phyloP scores from a whole-genome alignment of 176 grass and related monocot species.

The Bromus sterilis region DNA sequence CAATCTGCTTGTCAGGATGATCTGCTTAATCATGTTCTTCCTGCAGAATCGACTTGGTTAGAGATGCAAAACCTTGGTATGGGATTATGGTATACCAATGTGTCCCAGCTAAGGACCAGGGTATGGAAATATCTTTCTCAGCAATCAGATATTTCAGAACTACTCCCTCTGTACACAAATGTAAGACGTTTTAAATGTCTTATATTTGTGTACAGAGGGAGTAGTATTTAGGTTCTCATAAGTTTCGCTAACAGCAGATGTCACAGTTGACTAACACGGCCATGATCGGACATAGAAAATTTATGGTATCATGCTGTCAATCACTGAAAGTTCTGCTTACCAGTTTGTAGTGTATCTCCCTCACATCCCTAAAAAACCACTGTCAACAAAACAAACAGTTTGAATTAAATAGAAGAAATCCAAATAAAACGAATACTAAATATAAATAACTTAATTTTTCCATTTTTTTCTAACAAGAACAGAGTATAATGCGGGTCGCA shows the following conservation, averaged over 20 bases:
- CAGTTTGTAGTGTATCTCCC: not conserved
- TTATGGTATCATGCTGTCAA: not conserved
- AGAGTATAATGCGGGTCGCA: not conserved
- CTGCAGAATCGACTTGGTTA: slow-evolving; percentile 66
- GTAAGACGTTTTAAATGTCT: too few relatives aligned
- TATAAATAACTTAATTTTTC: slow-evolving; percentile 6
- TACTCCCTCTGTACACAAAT: too few relatives aligned
- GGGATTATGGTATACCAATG: slow-evolving; percentile 86
- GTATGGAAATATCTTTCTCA: slow-evolving; percentile 40
- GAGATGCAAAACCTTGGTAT: slow-evolving; percentile 83
- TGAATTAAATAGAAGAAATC: not conserved
- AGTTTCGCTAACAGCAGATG: not conserved
- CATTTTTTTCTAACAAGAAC: not conserved
- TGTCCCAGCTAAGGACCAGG: slow-evolving; percentile 65
- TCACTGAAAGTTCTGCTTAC: not conserved
- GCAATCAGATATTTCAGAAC: slow-evolving; percentile 5
- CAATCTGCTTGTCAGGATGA: slow-evolving; percentile 97
- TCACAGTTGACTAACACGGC: slow-evolving; percentile 4
- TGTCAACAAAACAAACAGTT: not conserved
- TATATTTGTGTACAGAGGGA: too few relatives aligned
- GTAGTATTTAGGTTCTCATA: slow-evolving; percentile 2
- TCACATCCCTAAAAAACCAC: not conserved
- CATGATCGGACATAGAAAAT: not conserved
- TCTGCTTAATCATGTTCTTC: slow-evolving; percentile 85
- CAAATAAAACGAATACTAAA: not conserved